Conservation (phyloP, 352 stramenopile genomes). For the Achlya hypogyna region DNA sequence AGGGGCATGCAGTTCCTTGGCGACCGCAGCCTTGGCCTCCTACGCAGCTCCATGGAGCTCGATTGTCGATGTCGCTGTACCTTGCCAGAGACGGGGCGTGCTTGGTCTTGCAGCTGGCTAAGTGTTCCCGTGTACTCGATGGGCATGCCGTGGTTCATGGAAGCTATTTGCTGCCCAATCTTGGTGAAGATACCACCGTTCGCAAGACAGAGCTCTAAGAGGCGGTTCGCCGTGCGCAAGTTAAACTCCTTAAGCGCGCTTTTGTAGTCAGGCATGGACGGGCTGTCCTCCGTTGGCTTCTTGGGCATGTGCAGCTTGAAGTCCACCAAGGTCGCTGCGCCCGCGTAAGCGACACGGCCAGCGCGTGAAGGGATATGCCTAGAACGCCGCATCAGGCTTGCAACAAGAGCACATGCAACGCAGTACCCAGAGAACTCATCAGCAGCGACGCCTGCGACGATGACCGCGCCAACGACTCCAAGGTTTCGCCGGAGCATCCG, state of each 20-base stretch:
- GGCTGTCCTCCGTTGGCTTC: neutral
- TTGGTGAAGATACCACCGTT: conserved; percentile 98
- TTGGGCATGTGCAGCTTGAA: conserved; percentile 9
- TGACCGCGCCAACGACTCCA: neutral
- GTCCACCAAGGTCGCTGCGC: conserved; percentile 2
- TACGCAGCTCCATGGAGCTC: conserved; percentile 2
- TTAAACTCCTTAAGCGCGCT: conserved; percentile 51
- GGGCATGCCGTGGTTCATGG: conserved; percentile 94
- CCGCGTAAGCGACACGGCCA: neutral
- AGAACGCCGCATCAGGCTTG: neutral
- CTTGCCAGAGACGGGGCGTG: conserved; percentile 55
- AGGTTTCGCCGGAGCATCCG: too few relatives aligned
- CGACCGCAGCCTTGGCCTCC: conserved; percentile 36
- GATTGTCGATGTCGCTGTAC: conserved; percentile 17
- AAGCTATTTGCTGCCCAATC: conserved; percentile 94
- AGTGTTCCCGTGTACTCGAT: conserved; percentile 90
- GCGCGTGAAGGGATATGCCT: conserved; percentile 5
- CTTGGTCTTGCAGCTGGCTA: conserved; percentile 86
- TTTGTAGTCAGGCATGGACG: conserved; percentile 38
- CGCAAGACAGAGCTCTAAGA: conserved; percentile 85
- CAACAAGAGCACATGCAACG: neutral
- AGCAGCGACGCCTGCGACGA: neutral
- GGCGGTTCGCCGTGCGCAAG: conserved; percentile 69
- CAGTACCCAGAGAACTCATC: neutral
- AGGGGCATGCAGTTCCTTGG: conserved; percentile 47